These are phyloP conservation scores for Penicillium sp. DNA, from an alignment of 2,329 filamentous ascomycete genomes.

Conservation along the genomic window DNA sequence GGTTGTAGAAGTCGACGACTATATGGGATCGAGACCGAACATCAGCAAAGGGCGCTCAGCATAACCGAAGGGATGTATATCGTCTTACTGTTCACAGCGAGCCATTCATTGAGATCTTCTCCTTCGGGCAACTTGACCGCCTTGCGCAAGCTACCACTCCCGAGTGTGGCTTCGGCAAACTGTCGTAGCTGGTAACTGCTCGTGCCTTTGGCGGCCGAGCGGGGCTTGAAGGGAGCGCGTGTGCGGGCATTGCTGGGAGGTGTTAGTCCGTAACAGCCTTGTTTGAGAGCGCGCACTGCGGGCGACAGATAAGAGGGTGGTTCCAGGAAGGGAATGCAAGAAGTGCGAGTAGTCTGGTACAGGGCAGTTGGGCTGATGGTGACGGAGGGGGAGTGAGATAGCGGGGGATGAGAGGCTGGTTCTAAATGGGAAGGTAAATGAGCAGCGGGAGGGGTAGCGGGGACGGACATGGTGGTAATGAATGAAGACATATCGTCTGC, in stretches of 20 bases:
- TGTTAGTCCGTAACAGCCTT: constrained; percentile 41
- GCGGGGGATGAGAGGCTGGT: constrained; percentile 21
- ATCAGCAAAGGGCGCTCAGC: constrained; percentile 21
- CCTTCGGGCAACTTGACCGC: constrained; percentile 96
- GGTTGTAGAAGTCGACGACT: constrained; percentile 99
- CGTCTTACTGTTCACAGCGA: constrained; percentile 87
- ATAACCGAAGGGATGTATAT: background rate
- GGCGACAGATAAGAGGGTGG: constrained; percentile 39
- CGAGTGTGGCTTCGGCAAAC: constrained; percentile 95
- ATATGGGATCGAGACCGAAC: constrained; percentile 6
- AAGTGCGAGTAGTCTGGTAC: constrained; percentile 33
- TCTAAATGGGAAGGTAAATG: constrained; percentile 29
- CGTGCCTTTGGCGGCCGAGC: constrained; percentile 77
- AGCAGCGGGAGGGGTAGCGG: constrained; percentile 36
- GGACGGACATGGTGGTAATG: constrained; percentile 75
- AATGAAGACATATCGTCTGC: constrained; percentile 63
- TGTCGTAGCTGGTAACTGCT: constrained; percentile 91
- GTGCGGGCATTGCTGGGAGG: constrained; percentile 73
- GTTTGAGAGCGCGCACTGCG: constrained; percentile 35
- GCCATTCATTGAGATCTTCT: constrained; percentile 96
- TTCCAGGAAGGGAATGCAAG: constrained; percentile 28
- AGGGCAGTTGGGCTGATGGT: constrained; percentile 27
- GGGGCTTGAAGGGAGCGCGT: constrained; percentile 85
- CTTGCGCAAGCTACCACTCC: constrained; percentile 90
- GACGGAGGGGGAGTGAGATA: constrained; percentile 16